phyloP scores from a whole-genome alignment of 208 protist species.

The Leishmania major region DNA sequence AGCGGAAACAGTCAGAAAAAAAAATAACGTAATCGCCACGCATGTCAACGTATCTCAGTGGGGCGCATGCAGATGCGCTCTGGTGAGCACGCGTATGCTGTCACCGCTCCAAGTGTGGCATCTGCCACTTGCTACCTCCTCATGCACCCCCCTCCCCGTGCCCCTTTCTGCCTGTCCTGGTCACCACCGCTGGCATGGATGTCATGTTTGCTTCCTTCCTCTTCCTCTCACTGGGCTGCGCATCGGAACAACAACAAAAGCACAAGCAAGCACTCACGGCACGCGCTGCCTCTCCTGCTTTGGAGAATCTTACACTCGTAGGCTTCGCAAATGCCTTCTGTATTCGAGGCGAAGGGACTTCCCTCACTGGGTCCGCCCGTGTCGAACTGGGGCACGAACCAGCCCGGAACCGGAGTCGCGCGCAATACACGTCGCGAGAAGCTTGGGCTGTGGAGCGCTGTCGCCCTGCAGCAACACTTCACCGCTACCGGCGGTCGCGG shows the following conservation, averaged over 20 bases:
- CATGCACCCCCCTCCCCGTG: neutral
- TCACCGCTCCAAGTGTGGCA: neutral
- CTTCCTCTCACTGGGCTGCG: neutral
- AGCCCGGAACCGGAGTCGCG: neutral
- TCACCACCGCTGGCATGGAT: neutral
- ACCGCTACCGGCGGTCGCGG: conserved; percentile 38
- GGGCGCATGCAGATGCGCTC: neutral
- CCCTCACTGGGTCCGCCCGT: conserved; percentile 46
- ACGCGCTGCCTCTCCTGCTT: neutral
- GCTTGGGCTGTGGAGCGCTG: conserved; percentile 80
- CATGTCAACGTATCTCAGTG: neutral
- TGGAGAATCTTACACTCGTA: neutral
- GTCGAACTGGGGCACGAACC: conserved; percentile 34
- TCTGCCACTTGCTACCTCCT: neutral
- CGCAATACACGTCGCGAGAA: conserved; percentile 49
- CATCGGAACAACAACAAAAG: neutral
- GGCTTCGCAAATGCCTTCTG: neutral
- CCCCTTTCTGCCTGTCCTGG: neutral
- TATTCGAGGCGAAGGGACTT: conserved; percentile 9
- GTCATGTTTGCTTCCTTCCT: neutral
- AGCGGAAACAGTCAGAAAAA: neutral
- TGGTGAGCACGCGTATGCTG: neutral
- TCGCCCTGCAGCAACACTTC: conserved; percentile 89
- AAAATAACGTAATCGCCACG: neutral
- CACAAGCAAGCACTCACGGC: neutral